phyloP scores from a whole-genome alignment of 2,329 filamentous ascomycete genomes.

The Diaporthe longicolla region DNA sequence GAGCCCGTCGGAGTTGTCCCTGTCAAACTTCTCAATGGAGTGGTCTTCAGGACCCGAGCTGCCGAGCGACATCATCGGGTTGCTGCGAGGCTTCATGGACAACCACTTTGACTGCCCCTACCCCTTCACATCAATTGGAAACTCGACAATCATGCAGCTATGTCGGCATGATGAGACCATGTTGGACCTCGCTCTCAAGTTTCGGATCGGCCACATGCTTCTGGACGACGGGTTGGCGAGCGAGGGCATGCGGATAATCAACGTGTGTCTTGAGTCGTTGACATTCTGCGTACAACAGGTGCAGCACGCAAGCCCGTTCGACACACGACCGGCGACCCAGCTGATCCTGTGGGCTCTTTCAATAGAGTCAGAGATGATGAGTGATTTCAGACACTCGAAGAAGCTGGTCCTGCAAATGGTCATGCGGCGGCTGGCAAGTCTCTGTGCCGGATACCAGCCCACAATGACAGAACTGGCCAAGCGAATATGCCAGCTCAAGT shows the following conservation, averaged over 20 bases:
- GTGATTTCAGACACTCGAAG: slow-evolving; percentile 16
- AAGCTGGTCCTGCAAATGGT: slow-evolving; percentile 12
- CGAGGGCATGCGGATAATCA: slow-evolving; percentile 10
- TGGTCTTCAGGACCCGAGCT: slow-evolving; percentile 5
- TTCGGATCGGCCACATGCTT: slow-evolving; percentile 33
- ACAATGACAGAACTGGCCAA: slow-evolving; percentile 27
- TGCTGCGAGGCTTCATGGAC: slow-evolving; percentile 30
- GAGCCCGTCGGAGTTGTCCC: neutral
- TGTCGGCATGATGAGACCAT: slow-evolving; percentile 23
- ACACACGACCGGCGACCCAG: slow-evolving; percentile 9
- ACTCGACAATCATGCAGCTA: neutral
- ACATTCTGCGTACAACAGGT: slow-evolving; percentile 25
- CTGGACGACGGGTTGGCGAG: slow-evolving; percentile 20
- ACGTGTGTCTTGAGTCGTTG: slow-evolving; percentile 20
- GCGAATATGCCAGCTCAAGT: neutral
- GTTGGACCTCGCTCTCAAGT: slow-evolving; percentile 38
- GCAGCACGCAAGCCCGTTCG: neutral
- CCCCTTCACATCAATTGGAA: neutral
- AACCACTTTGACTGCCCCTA: slow-evolving; percentile 28
- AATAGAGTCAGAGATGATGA: slow-evolving; percentile 30
- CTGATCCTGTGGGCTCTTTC: slow-evolving; percentile 31
- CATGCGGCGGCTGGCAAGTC: neutral
- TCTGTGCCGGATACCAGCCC: slow-evolving; percentile 21
- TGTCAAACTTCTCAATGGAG: neutral
- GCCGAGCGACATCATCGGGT: slow-evolving; percentile 18